These are phyloP conservation scores for Sporothrix brunneoviolacea DNA, from an alignment of 2,329 filamentous ascomycete genomes.

Conservation along the genomic window DNA sequence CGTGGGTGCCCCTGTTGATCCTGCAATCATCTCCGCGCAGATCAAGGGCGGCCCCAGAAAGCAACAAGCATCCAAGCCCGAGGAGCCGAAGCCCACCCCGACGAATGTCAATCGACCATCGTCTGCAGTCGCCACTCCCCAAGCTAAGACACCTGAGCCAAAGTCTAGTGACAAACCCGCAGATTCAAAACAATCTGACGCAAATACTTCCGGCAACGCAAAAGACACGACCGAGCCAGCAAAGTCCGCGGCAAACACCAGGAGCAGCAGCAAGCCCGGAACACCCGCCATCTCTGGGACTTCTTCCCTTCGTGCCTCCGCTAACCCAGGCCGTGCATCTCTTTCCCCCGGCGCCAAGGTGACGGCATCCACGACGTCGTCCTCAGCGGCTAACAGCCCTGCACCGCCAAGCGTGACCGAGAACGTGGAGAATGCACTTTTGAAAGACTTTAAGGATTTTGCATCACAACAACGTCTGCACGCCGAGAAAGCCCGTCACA, in stretches of 20 bases:
- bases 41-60: slow-evolving; percentile 43
- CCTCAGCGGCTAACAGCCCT: slow-evolving; percentile 21
- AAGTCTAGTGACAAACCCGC: slow-evolving; percentile 28
- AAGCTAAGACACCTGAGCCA: slow-evolving; percentile 28
- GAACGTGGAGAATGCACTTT: slow-evolving; percentile 56
- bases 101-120: slow-evolving; percentile 21
- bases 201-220: not conserved
- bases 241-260: slow-evolving; percentile 3
- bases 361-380: not conserved
- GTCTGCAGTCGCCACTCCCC: slow-evolving; percentile 23
- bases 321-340: slow-evolving; percentile 33
- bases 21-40: slow-evolving; percentile 86
- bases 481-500: slow-evolving; percentile 49
- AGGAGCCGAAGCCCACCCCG: slow-evolving; percentile 27
- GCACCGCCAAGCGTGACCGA: slow-evolving; percentile 47
- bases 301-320: slow-evolving; percentile 24
- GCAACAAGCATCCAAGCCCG: slow-evolving; percentile 26
- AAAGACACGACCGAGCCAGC: slow-evolving; percentile 11
- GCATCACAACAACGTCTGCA: slow-evolving; percentile 49
- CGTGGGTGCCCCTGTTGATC: slow-evolving; percentile 71
- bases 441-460: slow-evolving; percentile 59
- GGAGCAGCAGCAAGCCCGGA: not conserved
- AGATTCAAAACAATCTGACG: slow-evolving; percentile 1
- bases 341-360: slow-evolving; percentile 35
- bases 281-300: slow-evolving; percentile 1